Base-by-base conservation (phyloP, 331 rosid species). In the Prunus yedoensis region DNA sequence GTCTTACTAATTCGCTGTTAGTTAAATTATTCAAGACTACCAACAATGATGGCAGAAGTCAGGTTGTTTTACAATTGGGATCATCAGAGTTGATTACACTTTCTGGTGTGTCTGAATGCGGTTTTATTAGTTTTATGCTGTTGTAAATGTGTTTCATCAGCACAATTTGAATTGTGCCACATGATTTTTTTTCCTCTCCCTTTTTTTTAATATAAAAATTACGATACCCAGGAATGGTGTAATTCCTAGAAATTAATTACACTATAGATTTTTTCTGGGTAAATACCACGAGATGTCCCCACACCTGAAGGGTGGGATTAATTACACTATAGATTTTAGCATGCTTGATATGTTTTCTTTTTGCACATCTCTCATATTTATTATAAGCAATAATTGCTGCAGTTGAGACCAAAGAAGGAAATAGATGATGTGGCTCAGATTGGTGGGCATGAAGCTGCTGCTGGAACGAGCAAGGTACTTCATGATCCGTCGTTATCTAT, bases 331-430 rank as follows among this genome's bases (percentile, higher is more conserved):
- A 47, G 77, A 3, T 14, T 71, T 41, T 23, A 16, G 56, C 15
- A 43, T 61, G 35, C 58, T 56, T 15, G 43, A 35, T 76, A 45
- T 67, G 63, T 45, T 52, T 23, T 30, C 68, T 46, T 73, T 65
- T 46, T 60, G 20, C 60, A 10, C 38, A 17, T 62, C 30, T 57
- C 41, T 54, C 32, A 28, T 46, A 8, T 12, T 66, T 25, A 32
- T 66, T 21, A 21, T 61, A 35, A 43, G 61, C 75, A 67, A 23
- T 52, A 45, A 64, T 76, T 63, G 43, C 23, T 87, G 85, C 86
- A 91, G 97, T 71, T 83, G 82, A 73, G 18, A 65, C 91, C 81
- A 81, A 74, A 49, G 60, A 76, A 70, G 57, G 88, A 77, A 76
- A 35, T 30, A 47, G 67, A 77, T 75, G 51, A 68, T 53, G 83